A percentile compares a stretch with the other conserved stretches of the same genome.
phyloP scores from a whole-genome alignment of 2,329 filamentous ascomycete species.

The Podosphaera xanthii region DNA sequence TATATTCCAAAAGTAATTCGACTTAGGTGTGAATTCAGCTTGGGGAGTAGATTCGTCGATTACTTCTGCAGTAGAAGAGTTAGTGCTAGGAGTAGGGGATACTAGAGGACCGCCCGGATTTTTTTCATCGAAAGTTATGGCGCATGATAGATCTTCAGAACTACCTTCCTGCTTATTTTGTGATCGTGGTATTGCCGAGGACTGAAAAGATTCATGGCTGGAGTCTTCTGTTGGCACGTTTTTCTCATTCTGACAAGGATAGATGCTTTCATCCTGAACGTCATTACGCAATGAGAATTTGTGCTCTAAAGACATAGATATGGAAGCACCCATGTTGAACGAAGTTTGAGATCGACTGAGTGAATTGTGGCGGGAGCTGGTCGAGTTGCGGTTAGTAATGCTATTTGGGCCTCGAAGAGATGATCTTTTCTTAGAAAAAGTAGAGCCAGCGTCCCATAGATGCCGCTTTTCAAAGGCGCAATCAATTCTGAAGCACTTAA shows the following conservation, averaged over 20 bases:
- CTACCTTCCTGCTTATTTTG: not conserved
- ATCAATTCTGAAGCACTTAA: slow-evolving; percentile 91
- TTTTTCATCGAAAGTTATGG: not conserved
- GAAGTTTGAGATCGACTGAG: slow-evolving; percentile 20
- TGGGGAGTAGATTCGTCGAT: slow-evolving; percentile 21
- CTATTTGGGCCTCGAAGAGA: slow-evolving; percentile 14
- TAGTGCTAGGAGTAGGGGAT: slow-evolving; percentile 33
- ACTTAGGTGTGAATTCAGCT: slow-evolving; percentile 20
- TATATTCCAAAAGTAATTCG: slow-evolving; percentile 33
- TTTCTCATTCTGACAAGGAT: not conserved
- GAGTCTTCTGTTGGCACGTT: not conserved
- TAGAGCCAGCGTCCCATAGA: slow-evolving; percentile 54
- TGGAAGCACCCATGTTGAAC: slow-evolving; percentile 8
- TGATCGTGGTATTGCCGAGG: not conserved
- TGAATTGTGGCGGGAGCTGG: slow-evolving; percentile 19
- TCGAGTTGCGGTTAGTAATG: slow-evolving; percentile 26
- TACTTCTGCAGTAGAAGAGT: slow-evolving; percentile 20
- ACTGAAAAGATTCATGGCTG: not conserved
- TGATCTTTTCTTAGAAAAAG: slow-evolving; percentile 31
- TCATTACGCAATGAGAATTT: slow-evolving; percentile 76
- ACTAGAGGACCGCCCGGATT: not conserved
- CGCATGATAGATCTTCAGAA: not conserved
- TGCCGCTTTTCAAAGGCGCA: slow-evolving; percentile 54
- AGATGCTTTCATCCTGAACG: slow-evolving; percentile 22
- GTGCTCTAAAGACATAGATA: slow-evolving; percentile 31